Conservation (phyloP, 1,284 basidiomycete species). For the Pterulicium gracile region DNA sequence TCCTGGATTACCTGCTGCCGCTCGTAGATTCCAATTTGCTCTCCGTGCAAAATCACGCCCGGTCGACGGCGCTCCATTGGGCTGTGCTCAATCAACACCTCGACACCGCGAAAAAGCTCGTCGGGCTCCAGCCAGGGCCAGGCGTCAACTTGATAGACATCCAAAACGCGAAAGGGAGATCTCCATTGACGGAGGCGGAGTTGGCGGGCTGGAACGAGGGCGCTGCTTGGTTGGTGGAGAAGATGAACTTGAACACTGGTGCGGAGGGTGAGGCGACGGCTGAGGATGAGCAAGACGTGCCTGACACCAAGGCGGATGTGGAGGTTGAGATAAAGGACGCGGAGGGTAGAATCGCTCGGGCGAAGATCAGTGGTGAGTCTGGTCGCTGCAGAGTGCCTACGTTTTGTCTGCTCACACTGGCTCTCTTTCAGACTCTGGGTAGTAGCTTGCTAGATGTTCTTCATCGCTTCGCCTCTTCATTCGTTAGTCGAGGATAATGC, state of each 20-base stretch:
- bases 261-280: slow-evolving; percentile 26
- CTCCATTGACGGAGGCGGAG: slow-evolving; percentile 70
- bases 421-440: too few species aligned
- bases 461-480: too few species aligned
- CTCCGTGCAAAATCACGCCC: slow-evolving; percentile 50
- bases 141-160: slow-evolving; percentile 61
- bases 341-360: slow-evolving; percentile 49
- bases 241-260: slow-evolving; percentile 56
- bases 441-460: too few species aligned
- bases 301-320: slow-evolving; percentile 25
- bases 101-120: slow-evolving; percentile 50
- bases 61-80: slow-evolving; percentile 83
- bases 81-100: slow-evolving; percentile 78
- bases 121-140: slow-evolving; percentile 42
- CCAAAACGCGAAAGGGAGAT: slow-evolving; percentile 58
- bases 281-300: slow-evolving; percentile 18
- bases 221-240: slow-evolving; percentile 64
- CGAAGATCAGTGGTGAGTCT: slow-evolving; percentile 31
- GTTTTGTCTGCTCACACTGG: too few species aligned
- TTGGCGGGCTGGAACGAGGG: slow-evolving; percentile 70
- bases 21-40: slow-evolving; percentile 48
- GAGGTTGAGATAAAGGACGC: slow-evolving; percentile 61
- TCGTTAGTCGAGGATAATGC: too few species aligned
- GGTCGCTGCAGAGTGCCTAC: too few species aligned
- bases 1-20: slow-evolving; percentile 61